These are phyloP conservation scores for Fusarium guadeloupense DNA, from an alignment of 2,329 filamentous ascomycete genomes.

Conservation along the genomic window DNA sequence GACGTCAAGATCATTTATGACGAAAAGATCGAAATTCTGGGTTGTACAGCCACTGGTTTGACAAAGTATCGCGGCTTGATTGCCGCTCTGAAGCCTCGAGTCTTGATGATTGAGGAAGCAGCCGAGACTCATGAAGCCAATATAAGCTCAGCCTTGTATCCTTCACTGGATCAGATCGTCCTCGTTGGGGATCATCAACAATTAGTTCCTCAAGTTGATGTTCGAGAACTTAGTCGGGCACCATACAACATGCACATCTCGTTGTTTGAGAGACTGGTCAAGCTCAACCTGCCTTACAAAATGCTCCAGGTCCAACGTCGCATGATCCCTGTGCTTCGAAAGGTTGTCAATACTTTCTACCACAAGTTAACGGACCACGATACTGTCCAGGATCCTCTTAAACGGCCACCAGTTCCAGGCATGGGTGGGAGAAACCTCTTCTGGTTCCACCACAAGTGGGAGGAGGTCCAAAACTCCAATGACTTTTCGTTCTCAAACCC, in stretches of 20 bases:
- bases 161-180: slow-evolving; percentile 62
- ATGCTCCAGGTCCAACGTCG: slow-evolving; percentile 74
- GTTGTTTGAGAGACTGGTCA: slow-evolving; percentile 82
- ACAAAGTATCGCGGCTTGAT: slow-evolving; percentile 81
- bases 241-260: slow-evolving; percentile 77
- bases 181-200: slow-evolving; percentile 84
- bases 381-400: slow-evolving; percentile 47
- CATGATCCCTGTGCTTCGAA: slow-evolving; percentile 59
- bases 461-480: slow-evolving; percentile 66
- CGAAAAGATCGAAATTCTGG: slow-evolving; percentile 61
- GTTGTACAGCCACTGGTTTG: slow-evolving; percentile 79
- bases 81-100: slow-evolving; percentile 69
- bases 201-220: slow-evolving; percentile 73
- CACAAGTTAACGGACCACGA: slow-evolving; percentile 56
- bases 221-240: slow-evolving; percentile 64
- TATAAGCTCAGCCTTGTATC: slow-evolving; percentile 61
- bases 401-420: slow-evolving; percentile 56
- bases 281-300: slow-evolving; percentile 68
- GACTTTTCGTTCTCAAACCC: slow-evolving; percentile 74
- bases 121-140: slow-evolving; percentile 77
- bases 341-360: slow-evolving; percentile 60
- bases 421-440: slow-evolving; percentile 53
- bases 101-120: slow-evolving; percentile 81
- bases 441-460: slow-evolving; percentile 64
- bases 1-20: slow-evolving; percentile 58